These are phyloP conservation scores for Anisodus acutangulus DNA, from an alignment of 257 asterid species.

Conservation along the genomic window DNA sequence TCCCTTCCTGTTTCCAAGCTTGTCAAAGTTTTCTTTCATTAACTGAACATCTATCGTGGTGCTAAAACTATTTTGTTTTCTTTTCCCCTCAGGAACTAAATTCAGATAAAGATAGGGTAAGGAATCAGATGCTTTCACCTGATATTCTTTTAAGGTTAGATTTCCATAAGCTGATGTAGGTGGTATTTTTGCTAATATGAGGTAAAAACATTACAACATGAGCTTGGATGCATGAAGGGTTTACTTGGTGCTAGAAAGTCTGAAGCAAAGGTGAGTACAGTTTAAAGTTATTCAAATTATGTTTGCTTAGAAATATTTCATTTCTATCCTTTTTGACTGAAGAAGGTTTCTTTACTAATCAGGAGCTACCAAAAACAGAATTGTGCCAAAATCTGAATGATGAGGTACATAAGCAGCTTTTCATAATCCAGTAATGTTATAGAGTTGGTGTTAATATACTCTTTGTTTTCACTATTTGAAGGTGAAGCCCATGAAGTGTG, in stretches of 20 bases:
- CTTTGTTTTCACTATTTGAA: constrained; percentile 30
- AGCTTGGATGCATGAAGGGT: constrained; percentile 66
- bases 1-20: neutral
- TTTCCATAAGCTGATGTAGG: constrained; percentile 14
- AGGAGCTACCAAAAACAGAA: constrained; percentile 42
- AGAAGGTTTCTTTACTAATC: constrained; percentile 29
- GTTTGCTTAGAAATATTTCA: constrained; percentile 19
- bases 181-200: constrained; percentile 38
- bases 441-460: constrained; percentile 1
- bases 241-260: constrained; percentile 52
- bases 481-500: constrained; percentile 40
- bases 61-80: constrained; percentile 26
- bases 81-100: constrained; percentile 68
- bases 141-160: neutral
- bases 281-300: neutral
- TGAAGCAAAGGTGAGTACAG: constrained; percentile 53
- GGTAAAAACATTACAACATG: constrained; percentile 70
- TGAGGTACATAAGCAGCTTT: constrained; percentile 49
- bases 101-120: constrained; percentile 70
- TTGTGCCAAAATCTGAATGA: constrained; percentile 37
- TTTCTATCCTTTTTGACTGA: neutral
- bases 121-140: constrained; percentile 31
- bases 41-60: constrained; percentile 28
- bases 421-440: constrained; percentile 1
- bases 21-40: constrained; percentile 18